Base-by-base conservation (phyloP, 805 yeast species). In the Candida chauliodis region DNA sequence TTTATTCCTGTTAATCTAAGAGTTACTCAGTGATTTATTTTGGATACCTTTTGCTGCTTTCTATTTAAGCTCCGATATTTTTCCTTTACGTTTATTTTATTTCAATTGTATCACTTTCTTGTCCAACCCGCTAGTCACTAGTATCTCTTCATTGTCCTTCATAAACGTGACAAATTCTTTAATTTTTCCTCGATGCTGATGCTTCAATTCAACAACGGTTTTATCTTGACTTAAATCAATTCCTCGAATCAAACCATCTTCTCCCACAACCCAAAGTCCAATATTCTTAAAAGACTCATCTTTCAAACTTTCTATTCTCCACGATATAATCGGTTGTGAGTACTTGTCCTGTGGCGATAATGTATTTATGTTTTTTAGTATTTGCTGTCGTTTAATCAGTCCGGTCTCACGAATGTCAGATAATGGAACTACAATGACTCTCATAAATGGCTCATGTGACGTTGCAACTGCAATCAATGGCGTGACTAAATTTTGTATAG, bases 361-460 rank as follows among this genome's bases (percentile, higher is more conserved):
- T 0, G 86, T 70, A 45, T 66, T 70, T 34, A 53, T 41, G 43
- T 55, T 62, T 34, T 51, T 54, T 26, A 57, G 24, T 36, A 53
- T 58, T 42, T 55, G 65, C 42, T 49, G 52, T 25, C 64, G 43
- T 33, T 41, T 37, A 24, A 63, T 54, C 8, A 44, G 48, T 8
- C 13, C 9, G 8, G 46, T 46, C 17, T 15, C 8, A 18, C 17
- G 17, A 9, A 22, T 26, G 8, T 29, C 43, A 30, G 28, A n/a
- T n/a, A 79, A 44, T 21, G 63, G 54, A 0, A 79, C 68, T 0
- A 84, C 55, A 1, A 87, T 71, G 9, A 84, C 46, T 46, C 95
- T 58, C 85, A 84, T 77, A 50, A 69, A 83, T 3, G 96, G 96
- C 10, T 75, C 72, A 50, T 86, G 91, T 1, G 89, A 79, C 0